These are phyloP conservation scores for Nyctanthes arbortristis DNA, from an alignment of 257 asterid genomes.

Conservation along the genomic window DNA sequence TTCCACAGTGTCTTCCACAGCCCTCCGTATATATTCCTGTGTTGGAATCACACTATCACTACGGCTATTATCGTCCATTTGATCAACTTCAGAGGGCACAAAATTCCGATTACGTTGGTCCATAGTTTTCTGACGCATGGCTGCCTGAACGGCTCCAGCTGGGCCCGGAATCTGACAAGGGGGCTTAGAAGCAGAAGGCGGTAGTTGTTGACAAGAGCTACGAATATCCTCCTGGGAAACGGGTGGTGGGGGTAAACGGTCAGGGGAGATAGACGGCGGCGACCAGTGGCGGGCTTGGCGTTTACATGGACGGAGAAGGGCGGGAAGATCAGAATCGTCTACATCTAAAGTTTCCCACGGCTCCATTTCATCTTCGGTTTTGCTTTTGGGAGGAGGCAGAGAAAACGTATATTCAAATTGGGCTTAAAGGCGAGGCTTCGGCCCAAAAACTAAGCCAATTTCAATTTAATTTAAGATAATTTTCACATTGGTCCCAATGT, in stretches of 20 bases:
- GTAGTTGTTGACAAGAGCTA: slow-evolving; percentile 9
- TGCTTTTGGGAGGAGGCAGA: slow-evolving; percentile 41
- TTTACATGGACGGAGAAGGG: slow-evolving; percentile 90
- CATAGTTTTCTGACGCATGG: slow-evolving; percentile 53
- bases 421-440: background rate
- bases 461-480: too few species aligned
- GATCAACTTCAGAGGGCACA: slow-evolving; percentile 18
- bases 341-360: slow-evolving; percentile 83
- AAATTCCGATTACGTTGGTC: slow-evolving; percentile 37
- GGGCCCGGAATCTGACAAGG: slow-evolving; percentile 71
- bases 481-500: too few species aligned
- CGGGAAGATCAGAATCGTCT: slow-evolving; percentile 89
- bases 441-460: background rate
- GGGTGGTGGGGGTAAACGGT: slow-evolving; percentile 26
- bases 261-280: slow-evolving; percentile 20
- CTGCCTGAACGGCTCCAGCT: slow-evolving; percentile 76
- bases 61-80: slow-evolving; percentile 18
- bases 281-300: slow-evolving; percentile 33
- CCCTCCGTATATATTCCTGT: slow-evolving; percentile 74
- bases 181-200: slow-evolving; percentile 25
- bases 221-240: slow-evolving; percentile 14
- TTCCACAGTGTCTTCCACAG: slow-evolving; percentile 62
- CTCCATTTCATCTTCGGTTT: slow-evolving; percentile 38
- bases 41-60: slow-evolving; percentile 40
- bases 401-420: background rate